These are phyloP conservation scores for Mucor piriformis DNA, from an alignment of 371 early-diverging fungal species.

Conservation along the genomic window DNA sequence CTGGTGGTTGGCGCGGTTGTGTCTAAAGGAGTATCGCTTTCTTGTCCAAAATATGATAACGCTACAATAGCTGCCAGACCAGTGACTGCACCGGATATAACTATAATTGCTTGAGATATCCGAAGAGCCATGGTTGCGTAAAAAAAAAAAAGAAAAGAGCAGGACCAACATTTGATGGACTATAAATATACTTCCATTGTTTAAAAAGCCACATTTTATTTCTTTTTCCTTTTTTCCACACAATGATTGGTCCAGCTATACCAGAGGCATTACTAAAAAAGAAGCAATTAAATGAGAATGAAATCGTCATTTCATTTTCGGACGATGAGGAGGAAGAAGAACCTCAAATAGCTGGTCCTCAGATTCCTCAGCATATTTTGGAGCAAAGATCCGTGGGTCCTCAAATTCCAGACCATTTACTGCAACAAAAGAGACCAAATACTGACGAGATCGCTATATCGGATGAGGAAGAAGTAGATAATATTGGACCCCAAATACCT, in stretches of 20 bases:
- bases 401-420: constrained; percentile 33
- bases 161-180: not conserved
- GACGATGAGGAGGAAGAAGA: constrained; percentile 12
- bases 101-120: constrained; percentile 21
- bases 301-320: constrained; percentile 3
- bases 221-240: not conserved
- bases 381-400: constrained; percentile 13
- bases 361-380: constrained; percentile 33
- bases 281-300: constrained; percentile 2
- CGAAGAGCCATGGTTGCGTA: constrained; percentile 15
- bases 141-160: not conserved
- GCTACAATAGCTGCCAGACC: constrained; percentile 22
- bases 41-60: constrained; percentile 8
- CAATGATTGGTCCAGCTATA: constrained; percentile 28
- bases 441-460: constrained; percentile 2
- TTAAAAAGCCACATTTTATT: not conserved
- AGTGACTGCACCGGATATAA: constrained; percentile 24
- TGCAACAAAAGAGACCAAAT: constrained; percentile 19
- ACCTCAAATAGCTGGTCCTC: constrained; percentile 24
- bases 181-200: not conserved
- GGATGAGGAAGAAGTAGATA: constrained; percentile 5
- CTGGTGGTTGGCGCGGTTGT: not conserved
- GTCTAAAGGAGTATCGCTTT: not conserved
- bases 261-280: constrained; percentile 18
- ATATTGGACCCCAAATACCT: constrained; percentile 39